Evolutionary conservation across 352 stramenopile genomes (phyloP), one percentile per base, ranked within the genome.

Genomic region (Aphanomyces euteiches): DNA sequence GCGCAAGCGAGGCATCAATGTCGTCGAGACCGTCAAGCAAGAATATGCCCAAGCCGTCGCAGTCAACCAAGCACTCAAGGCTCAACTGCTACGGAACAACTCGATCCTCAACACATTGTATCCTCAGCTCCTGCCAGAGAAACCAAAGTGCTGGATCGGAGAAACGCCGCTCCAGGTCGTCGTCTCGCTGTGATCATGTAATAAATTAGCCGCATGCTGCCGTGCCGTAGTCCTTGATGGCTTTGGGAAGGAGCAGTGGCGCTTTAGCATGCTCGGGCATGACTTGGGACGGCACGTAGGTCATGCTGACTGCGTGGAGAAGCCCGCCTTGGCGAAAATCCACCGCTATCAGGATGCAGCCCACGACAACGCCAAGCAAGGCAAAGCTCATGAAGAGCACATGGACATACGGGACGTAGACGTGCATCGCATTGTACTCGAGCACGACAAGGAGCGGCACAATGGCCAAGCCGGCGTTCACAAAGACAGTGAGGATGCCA

Each of bases 401-500:
- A 0, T 34, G 13, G 34, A 69, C 47, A 19, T 59, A 38, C 6
- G 63, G 63, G 48, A 69, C 47, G 63, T 69, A 69, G 43, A 56
- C 59, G 41, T 43, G 21, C 34, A 43, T 58, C 15, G 47, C 47
- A n/a, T 58, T 69, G 36, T 43, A 60, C 50, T 48, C 63, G 36
- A 43, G 15, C 34, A 43, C 63, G 5, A 69, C 63, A 34, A 69
- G 15, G 43, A 69, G 12, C 7, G 63, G 63, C 28, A 69, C 63
- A n/a, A 69, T 41, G 28, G 63, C 63, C 15, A 69, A n/a, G 34
- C 63, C 63, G 13, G 59, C 21, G 50, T 69, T 69, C 50, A 58
- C 15, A 58, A 8, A 36, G 17, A 3, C 50, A 7, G 50, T 37
- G 7, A 58, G 17, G 17, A 58, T 58, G 40, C 93, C 93, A 75